Conservation (phyloP, 73 alveolate genomes). For the Blepharisma japonicum region DNA sequence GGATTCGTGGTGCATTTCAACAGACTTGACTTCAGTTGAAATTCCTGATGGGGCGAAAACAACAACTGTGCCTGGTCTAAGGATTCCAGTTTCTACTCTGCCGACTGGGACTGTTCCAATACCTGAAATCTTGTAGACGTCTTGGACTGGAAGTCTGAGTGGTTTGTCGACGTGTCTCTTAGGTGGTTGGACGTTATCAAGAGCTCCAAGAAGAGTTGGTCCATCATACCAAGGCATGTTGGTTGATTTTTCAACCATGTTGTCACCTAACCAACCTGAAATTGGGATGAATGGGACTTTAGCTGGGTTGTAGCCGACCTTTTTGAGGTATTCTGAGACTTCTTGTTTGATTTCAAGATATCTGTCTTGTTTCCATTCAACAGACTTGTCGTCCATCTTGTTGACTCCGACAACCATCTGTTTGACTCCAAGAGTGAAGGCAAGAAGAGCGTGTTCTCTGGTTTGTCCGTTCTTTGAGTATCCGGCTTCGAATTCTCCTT, state of each 20-base stretch:
- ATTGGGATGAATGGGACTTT: constrained; percentile 63
- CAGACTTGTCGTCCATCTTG: constrained; percentile 64
- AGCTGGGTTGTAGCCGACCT: constrained; percentile 72
- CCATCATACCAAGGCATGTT: constrained; percentile 81
- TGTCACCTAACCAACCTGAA: constrained; percentile 75
- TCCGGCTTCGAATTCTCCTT: constrained; percentile 81
- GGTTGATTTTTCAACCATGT: constrained; percentile 52
- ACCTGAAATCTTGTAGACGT: constrained; percentile 74
- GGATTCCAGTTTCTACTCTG: constrained; percentile 74
- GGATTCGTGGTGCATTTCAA: constrained; percentile 64
- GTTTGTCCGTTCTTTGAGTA: constrained; percentile 62
- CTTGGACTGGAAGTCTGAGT: constrained; percentile 74
- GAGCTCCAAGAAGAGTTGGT: constrained; percentile 56
- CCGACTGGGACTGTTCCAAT: constrained; percentile 80
- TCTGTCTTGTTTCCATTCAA: constrained; percentile 62
- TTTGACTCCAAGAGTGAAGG: constrained; percentile 78
- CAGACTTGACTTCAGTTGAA: constrained; percentile 58
- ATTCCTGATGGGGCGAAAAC: constrained; percentile 64
- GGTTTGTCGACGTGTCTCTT: constrained; percentile 63
- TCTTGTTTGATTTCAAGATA: constrained; percentile 55
- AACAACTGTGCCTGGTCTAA: constrained; percentile 60
- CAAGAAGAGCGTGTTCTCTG: constrained; percentile 71
- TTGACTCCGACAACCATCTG: constrained; percentile 71
- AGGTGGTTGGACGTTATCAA: constrained; percentile 67
- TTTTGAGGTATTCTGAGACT: constrained; percentile 55